phyloP scores from a whole-genome alignment of 2,329 filamentous ascomycete genomes.

The Rutstroemia sp. region DNA sequence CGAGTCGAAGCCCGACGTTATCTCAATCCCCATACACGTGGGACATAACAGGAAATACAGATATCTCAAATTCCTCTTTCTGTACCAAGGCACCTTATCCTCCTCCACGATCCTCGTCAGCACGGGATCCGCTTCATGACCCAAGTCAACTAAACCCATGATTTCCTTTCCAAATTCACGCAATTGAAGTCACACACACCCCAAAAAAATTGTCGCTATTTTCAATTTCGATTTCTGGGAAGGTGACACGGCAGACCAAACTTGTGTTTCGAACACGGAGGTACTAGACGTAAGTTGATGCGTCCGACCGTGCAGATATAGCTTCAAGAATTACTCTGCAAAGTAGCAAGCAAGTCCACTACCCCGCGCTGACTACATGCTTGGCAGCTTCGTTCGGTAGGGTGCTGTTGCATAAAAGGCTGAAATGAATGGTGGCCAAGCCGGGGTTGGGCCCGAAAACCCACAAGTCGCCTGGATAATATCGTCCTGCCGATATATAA shows the following conservation, averaged over 20 bases:
- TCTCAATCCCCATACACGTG: conserved; percentile 46
- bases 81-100: conserved; percentile 34
- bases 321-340: neutral
- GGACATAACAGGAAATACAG: conserved; percentile 36
- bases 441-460: neutral
- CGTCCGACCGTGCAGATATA: conserved; percentile 3
- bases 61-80: conserved; percentile 31
- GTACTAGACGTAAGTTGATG: conserved; percentile 6
- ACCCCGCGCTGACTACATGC: neutral
- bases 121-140: conserved; percentile 29
- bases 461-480: neutral
- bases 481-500: too few relatives aligned
- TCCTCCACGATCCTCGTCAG: conserved; percentile 34
- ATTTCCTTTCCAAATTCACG: neutral
- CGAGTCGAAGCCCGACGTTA: conserved; percentile 47
- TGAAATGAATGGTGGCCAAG: conserved; percentile 2
- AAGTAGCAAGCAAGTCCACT: neutral
- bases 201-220: neutral
- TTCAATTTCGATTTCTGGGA: conserved; percentile 1
- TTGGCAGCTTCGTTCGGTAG: neutral
- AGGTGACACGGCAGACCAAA: neutral
- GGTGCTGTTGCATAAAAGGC: neutral
- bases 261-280: neutral
- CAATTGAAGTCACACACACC: neutral
- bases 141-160: conserved; percentile 1